These are phyloP conservation scores for Saccharomycopsis sp. DNA, from an alignment of 805 yeast genomes.

Conservation along the genomic window DNA sequence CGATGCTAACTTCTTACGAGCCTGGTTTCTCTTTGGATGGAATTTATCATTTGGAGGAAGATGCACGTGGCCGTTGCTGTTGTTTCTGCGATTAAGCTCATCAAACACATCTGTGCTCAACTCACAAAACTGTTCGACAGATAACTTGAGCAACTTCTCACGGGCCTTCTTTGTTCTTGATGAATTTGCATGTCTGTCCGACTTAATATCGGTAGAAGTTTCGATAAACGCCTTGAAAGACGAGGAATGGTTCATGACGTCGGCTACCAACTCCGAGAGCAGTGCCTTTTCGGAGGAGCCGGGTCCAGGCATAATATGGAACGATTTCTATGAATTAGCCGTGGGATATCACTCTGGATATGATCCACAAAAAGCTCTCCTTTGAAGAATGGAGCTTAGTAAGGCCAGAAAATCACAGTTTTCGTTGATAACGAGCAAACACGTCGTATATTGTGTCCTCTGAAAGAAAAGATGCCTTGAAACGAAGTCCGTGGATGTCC, in stretches of 20 bases:
- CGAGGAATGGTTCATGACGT: slow-evolving; percentile 8
- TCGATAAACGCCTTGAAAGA: slow-evolving; percentile 15
- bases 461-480: too few relatives aligned
- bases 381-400: too few relatives aligned
- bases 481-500: too few relatives aligned
- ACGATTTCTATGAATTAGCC: too few relatives aligned
- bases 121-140: slow-evolving; percentile 79
- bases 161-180: slow-evolving; percentile 74
- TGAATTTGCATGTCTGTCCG: slow-evolving; percentile 21
- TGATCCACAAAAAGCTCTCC: too few relatives aligned
- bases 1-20: slow-evolving; percentile 83
- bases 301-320: background rate
- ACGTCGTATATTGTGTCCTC: too few relatives aligned
- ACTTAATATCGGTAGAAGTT: slow-evolving; percentile 12
- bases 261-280: slow-evolving; percentile 8
- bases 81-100: slow-evolving; percentile 69
- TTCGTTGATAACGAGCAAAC: too few relatives aligned
- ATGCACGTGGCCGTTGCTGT: slow-evolving; percentile 47
- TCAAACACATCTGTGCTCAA: slow-evolving; percentile 92
- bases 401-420: too few relatives aligned
- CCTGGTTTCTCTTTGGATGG: slow-evolving; percentile 93
- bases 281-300: background rate
- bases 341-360: too few relatives aligned
- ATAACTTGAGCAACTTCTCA: slow-evolving; percentile 73
- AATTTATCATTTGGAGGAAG: slow-evolving; percentile 64